phyloP scores from a whole-genome alignment of 306 rosid species.

The Mimosa bimucronata region DNA sequence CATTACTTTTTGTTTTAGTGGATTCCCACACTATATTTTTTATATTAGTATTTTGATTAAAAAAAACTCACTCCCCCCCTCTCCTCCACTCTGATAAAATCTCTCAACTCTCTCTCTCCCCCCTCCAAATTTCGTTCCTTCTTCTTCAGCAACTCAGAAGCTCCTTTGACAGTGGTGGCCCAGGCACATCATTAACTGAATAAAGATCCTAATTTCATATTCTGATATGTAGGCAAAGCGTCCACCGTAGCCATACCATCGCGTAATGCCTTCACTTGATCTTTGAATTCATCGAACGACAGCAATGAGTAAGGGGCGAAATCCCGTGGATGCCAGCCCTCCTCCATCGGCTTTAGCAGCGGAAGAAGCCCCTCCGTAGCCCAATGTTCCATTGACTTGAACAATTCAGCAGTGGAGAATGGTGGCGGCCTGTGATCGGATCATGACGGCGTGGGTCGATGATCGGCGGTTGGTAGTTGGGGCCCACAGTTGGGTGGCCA shows the following conservation, averaged over 20 bases:
- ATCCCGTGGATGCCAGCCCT: constrained; percentile 64
- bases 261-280: constrained; percentile 52
- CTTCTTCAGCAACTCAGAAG: no score
- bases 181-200: no score
- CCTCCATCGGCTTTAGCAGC: constrained; percentile 55
- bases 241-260: constrained; percentile 73
- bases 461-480: constrained; percentile 21
- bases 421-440: not conserved
- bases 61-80: no score
- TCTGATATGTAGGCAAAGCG: constrained; percentile 73
- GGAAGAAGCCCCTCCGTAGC: constrained; percentile 54
- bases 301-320: constrained; percentile 54
- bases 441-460: not conserved
- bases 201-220: no score
- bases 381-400: constrained; percentile 63
- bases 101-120: no score
- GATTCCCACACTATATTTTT: no score
- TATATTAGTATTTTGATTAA: no score
- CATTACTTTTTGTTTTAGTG: no score
- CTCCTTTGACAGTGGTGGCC: no score
- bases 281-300: constrained; percentile 49
- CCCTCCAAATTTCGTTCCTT: no score
- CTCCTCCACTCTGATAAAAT: no score
- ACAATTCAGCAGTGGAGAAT: constrained; percentile 36
- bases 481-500: constrained; percentile 32